Base-by-base conservation (phyloP, 1,284 basidiomycete genomes). In the Ustilago bromivora region DNA sequence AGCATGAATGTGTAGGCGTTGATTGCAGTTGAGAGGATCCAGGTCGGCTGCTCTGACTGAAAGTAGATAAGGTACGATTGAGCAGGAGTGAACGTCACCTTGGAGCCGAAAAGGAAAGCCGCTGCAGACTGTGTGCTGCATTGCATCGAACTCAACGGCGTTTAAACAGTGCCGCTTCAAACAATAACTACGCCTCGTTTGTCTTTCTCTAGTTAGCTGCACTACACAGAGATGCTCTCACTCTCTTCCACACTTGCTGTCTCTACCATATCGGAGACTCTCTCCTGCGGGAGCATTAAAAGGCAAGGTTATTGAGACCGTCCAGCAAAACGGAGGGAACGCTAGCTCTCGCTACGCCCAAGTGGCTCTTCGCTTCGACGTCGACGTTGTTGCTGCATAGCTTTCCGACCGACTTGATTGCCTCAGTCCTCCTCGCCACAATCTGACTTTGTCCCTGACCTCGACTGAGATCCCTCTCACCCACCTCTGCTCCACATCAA, bases 91-190 rank as follows among this genome's bases (percentile, higher is more conserved):
- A 28, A n/a, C 7, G 19, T 17, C 9, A 17, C 40, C 17, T 6
- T 41, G 7, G 43, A 46, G 43, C 43, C 43, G 19, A 46, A 19
- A 46, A 11, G n/a, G 13, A 4, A 46, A 46, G 49, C 46, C 46
- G 46, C 46, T 49, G 46, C 46, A 49, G 46, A 41, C 43, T 51
- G 31, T 51, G 49, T 32, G 49, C 31, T 31, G 12, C 43, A 13
- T 40, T 40, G 38, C 38, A 49, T 49, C 28, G 6, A 49, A 23
- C 46, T 17, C 13, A 51, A 51, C 49, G 49, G 49, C 49, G 31
- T 51, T n/a, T 17, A 31, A 51, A 51, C 49, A 7, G 31, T 8
- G 43, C 43, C 17, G 43, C 19, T 28, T 28, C n/a, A 2, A 11
- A 51, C 49, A 51, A 28, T 51, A 31, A 51, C 28, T 28, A 15